These are phyloP conservation scores for Fusarium humuli DNA, from an alignment of 2,329 filamentous ascomycete genomes.

Conservation along the genomic window DNA sequence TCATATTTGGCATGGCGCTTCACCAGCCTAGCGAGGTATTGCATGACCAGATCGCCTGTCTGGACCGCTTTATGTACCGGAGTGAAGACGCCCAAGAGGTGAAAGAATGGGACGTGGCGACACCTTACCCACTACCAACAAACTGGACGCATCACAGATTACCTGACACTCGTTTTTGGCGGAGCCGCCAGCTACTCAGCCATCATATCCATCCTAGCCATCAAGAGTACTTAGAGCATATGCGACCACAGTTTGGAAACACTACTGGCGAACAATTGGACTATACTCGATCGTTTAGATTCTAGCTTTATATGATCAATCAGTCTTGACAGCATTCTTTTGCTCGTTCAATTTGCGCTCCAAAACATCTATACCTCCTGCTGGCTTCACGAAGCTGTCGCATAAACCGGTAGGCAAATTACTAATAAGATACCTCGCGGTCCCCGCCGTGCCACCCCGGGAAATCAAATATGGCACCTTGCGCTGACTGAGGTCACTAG, in stretches of 20 bases:
- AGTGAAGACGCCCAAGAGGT: background rate
- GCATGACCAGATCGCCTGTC: background rate
- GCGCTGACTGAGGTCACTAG: conserved; percentile 21
- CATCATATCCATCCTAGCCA: background rate
- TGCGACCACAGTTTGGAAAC: no score
- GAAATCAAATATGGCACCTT: conserved; percentile 30
- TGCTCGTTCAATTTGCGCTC: conserved; percentile 23
- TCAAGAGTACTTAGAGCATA: no score
- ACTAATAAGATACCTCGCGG: conserved; percentile 1
- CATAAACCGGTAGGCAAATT: conserved; percentile 21
- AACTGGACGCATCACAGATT: background rate
- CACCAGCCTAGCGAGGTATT: background rate
- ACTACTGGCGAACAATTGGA: no score
- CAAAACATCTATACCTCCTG: conserved; percentile 26
- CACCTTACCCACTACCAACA: background rate
- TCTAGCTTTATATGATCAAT: background rate
- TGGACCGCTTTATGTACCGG: background rate
- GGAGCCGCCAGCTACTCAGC: background rate
- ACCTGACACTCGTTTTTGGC: background rate
- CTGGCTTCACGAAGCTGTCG: conserved; percentile 26
- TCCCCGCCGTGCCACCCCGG: conserved; percentile 19
- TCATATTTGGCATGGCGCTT: conserved; percentile 9
- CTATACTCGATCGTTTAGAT: background rate
- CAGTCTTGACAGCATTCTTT: background rate
- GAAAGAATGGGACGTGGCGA: background rate